phyloP scores from a whole-genome alignment of 2,329 filamentous ascomycete genomes.

The Alternaria sp. region DNA sequence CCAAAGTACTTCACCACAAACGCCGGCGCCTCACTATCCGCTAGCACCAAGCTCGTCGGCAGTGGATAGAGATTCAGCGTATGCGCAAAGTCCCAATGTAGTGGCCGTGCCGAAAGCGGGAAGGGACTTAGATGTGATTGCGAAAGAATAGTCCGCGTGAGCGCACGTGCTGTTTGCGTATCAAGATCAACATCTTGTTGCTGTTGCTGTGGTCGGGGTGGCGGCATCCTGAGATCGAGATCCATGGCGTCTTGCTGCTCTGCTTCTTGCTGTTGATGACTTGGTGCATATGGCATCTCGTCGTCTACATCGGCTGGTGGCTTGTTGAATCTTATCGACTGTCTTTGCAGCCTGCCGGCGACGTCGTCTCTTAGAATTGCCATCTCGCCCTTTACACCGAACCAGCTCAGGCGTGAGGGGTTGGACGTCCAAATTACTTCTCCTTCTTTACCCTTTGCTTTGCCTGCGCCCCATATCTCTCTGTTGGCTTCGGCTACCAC shows the following conservation, averaged over 20 bases:
- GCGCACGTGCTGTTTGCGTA: constrained; percentile 67
- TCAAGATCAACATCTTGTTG: constrained; percentile 32
- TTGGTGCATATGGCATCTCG: constrained; percentile 25
- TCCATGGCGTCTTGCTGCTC: constrained; percentile 51
- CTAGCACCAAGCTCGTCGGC: constrained; percentile 81
- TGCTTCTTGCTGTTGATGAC: constrained; percentile 12
- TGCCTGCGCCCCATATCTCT: constrained; percentile 61
- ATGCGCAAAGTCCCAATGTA: constrained; percentile 86
- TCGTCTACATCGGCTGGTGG: constrained; percentile 47
- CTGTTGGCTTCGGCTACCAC: constrained; percentile 80
- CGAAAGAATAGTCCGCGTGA: constrained; percentile 90
- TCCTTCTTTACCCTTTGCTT: constrained; percentile 61
- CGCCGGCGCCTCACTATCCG: constrained; percentile 79
- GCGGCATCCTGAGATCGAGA: constrained; percentile 44
- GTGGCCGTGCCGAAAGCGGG: constrained; percentile 75
- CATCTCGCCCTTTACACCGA: constrained; percentile 87
- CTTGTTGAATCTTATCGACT: constrained; percentile 72
- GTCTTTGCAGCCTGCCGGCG: constrained; percentile 76
- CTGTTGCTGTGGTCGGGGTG: constrained; percentile 12
- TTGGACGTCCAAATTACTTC: constrained; percentile 90
- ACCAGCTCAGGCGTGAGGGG: constrained; percentile 79
- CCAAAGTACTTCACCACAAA: constrained; percentile 94
- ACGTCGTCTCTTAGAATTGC: constrained; percentile 88
- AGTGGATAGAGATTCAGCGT: constrained; percentile 84
- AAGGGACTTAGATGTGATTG: constrained; percentile 91